These are phyloP conservation scores for Cryptococcus sp. DNA, from an alignment of 1,284 basidiomycete genomes.

Conservation along the genomic window DNA sequence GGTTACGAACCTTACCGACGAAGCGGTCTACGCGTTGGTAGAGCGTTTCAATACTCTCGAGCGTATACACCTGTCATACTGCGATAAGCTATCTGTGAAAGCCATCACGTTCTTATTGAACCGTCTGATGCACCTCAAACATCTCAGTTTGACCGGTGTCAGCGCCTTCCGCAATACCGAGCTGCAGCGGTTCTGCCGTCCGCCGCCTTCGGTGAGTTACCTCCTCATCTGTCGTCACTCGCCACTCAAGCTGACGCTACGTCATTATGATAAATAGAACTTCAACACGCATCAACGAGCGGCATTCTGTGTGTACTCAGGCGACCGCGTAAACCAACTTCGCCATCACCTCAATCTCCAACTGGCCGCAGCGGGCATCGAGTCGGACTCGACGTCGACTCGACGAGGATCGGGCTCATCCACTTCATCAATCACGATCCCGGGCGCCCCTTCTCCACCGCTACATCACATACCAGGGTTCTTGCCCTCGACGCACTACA, in stretches of 20 bases:
- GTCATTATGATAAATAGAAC: conserved; percentile 60
- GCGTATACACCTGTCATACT: conserved; percentile 95
- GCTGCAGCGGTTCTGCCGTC: conserved; percentile 85
- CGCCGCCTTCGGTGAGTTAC: conserved; percentile 73
- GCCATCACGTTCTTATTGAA: conserved; percentile 89
- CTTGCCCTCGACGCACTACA: background rate
- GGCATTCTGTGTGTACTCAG: conserved; percentile 97
- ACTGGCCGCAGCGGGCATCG: conserved; percentile 14
- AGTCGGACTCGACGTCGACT: conserved; percentile 26
- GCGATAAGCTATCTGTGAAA: conserved; percentile 89
- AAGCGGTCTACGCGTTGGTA: conserved; percentile 84
- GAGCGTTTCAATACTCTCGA: conserved; percentile 76
- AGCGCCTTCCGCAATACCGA: conserved; percentile 83
- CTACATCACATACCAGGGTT: background rate
- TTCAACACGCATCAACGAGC: conserved; percentile 88
- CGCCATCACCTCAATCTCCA: conserved; percentile 65
- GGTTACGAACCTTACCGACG: conserved; percentile 90
- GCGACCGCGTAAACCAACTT: conserved; percentile 82
- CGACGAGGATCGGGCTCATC: conserved; percentile 31
- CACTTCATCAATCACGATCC: conserved; percentile 27
- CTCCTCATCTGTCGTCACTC: background rate
- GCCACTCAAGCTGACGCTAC: background rate
- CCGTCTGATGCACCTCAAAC: conserved; percentile 83
- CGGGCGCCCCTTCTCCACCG: conserved; percentile 10
- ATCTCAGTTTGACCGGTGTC: conserved; percentile 95